phyloP scores from a whole-genome alignment of 116 monocot species.

The Papilionanthe hybrid region DNA sequence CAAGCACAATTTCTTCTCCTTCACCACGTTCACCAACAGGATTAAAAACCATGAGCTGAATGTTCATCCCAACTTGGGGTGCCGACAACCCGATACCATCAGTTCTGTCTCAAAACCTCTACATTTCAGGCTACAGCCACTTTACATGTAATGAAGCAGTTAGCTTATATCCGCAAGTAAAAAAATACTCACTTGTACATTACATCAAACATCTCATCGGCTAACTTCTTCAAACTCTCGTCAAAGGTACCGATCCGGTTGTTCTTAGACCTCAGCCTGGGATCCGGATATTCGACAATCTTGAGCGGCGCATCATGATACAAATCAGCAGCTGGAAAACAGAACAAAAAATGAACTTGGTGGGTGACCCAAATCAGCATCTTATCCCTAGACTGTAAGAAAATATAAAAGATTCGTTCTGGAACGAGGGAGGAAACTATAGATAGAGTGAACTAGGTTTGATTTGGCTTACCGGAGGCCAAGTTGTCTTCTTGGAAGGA shows the following conservation, averaged over 20 bases:
- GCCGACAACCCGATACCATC: slow-evolving; percentile 98
- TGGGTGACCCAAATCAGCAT: not conserved
- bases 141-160: not conserved
- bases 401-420: not conserved
- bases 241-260: slow-evolving; percentile 71
- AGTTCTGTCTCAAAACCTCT: slow-evolving; percentile 46
- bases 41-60: slow-evolving; percentile 96
- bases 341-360: slow-evolving; percentile 3
- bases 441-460: not conserved
- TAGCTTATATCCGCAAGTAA: not conserved
- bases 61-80: slow-evolving; percentile 93
- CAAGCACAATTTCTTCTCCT: slow-evolving; percentile 95
- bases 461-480: slow-evolving; percentile 30
- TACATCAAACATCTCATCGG: slow-evolving; percentile 85
- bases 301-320: slow-evolving; percentile 45
- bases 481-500: slow-evolving; percentile 32
- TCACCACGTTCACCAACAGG: slow-evolving; percentile 75
- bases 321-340: slow-evolving; percentile 43
- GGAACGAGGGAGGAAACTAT: not conserved
- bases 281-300: slow-evolving; percentile 66
- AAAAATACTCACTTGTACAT: slow-evolving; percentile 85
- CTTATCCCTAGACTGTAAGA: not conserved
- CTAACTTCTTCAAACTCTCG: slow-evolving; percentile 63
- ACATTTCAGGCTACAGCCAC: not conserved
- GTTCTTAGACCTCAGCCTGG: slow-evolving; percentile 58